Base-by-base conservation (phyloP, 257 asterid genomes). In the Fraxinus americana region DNA sequence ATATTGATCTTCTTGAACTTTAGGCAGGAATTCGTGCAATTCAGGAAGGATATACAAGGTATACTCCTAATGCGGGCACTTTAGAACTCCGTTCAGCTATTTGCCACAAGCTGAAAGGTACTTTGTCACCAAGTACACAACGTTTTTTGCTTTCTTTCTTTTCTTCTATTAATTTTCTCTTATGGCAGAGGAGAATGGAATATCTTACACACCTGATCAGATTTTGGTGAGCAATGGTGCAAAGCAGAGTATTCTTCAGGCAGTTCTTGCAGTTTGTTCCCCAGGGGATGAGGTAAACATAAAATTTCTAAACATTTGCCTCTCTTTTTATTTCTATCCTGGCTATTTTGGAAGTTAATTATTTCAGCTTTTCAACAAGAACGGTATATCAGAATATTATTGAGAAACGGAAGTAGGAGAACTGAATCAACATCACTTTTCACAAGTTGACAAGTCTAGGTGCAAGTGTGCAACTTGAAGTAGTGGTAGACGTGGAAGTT, bases 221-320 rank as follows among this genome's bases (percentile, higher is more conserved):
- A 84, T 95, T 83, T 72, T 93, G 91, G 98, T 95, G 48, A 93
- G 99, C 79, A 95, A 95, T 83, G 99, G 99, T 29, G 99, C 99
- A 65, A 93, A 95, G 77, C 98, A 91, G 86, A 87, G 98, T 83
- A 90, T 85, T 81, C 82, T 92, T 76, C 99, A 96, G 84, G 99
- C 99, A 57, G 90, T 96, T 78, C 89, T 93, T 75, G 97, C 98
- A 11, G 98, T 93, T 59, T 96, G 99, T 80, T 89, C 99, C 19
- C 97, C 98, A 14, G 99, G 97, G 81, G 99, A 95, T 71, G 98
- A 95, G 97, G 99, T 91, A 86, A 72, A 48, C 65, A 32, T 35
- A 25, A 27, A 69, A 76, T 35, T 67, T 85, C 32, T 10, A 63
- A 8, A 63, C 34, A 23, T 63, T 63, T 63, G 19, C 17, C 16